Conservation (phyloP, 2,329 filamentous ascomycete species). For the Bertia moriformis region DNA sequence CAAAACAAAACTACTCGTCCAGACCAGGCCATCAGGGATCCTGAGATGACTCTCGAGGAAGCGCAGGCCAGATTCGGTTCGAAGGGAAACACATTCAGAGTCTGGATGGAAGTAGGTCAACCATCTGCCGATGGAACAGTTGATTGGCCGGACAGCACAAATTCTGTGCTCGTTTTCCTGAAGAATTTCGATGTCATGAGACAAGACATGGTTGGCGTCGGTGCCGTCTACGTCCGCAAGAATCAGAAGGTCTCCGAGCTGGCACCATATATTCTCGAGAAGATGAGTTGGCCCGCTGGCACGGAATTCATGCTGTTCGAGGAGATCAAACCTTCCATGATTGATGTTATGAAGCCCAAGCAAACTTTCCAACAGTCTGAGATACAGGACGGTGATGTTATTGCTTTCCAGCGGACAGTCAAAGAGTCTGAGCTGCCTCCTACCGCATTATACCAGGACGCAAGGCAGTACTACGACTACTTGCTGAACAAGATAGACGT, state of each 20-base stretch:
- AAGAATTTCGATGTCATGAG: slow-evolving; percentile 76
- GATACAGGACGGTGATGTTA: slow-evolving; percentile 90
- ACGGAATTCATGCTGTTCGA: slow-evolving; percentile 13
- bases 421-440: not conserved
- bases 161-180: slow-evolving; percentile 69
- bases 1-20: slow-evolving; percentile 94
- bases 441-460: slow-evolving; percentile 49
- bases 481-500: slow-evolving; percentile 71
- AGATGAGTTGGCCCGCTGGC: slow-evolving; percentile 68
- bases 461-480: slow-evolving; percentile 83
- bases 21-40: slow-evolving; percentile 70
- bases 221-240: slow-evolving; percentile 75
- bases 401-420: slow-evolving; percentile 68
- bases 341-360: slow-evolving; percentile 84
- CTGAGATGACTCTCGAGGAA: slow-evolving; percentile 65
- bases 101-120: slow-evolving; percentile 74
- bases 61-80: slow-evolving; percentile 31
- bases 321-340: slow-evolving; percentile 97
- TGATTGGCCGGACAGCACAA: slow-evolving; percentile 54
- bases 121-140: slow-evolving; percentile 54
- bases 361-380: slow-evolving; percentile 80
- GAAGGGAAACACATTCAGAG: slow-evolving; percentile 56
- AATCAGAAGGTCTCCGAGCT: slow-evolving; percentile 80
- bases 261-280: slow-evolving; percentile 59
- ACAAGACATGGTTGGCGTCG: slow-evolving; percentile 63